Base-by-base conservation (phyloP, 768 basidiomycete species). In the Trametes coccinea region DNA sequence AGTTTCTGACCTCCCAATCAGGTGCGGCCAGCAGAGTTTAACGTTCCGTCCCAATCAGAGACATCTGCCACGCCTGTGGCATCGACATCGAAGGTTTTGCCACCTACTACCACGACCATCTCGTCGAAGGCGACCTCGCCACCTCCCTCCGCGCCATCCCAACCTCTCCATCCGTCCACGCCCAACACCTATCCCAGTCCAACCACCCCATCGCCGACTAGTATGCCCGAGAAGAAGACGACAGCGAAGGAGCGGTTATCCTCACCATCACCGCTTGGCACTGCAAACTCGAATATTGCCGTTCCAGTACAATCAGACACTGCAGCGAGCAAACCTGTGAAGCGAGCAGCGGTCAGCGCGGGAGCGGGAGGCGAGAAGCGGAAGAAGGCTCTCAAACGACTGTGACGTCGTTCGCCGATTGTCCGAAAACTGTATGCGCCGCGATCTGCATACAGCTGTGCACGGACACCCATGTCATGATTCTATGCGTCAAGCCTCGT, bases 381-480 rank as follows among this genome's bases (percentile, higher is more conserved):
- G 73, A 93, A 93, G 82, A 93, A 93, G 79, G 92, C 92, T 4
- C 75, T 93, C 67, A 93, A 90, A 75, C 80, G 92, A 64, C 74
- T 93, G 73, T 93, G 68, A 74, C 34, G 22, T 6, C 45, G 52
- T 29, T 14, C n/a, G 33, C 46, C 43, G 31, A 33, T 17, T 10
- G 31, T 31, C 31, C 40, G 29, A 6, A 44, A 33, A 5, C 29
- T 22, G 48, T 27, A 41, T 49, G 17, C 14, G 27, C 8, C 14
- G 6, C 43, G 47, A 11, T 29, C 13, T 33, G 59, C 43, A 47
- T 41, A n/a, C 11, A 11, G 22, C 47, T 30, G 7, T 37, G 9
- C 39, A 41, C 13, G 1, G 8, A 13, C 48, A 31, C 27, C 48
- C 30, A 31, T 29, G 14, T 49, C 16, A 30, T 31, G 41, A 43